These are phyloP conservation scores for Ramularia collo-cygni DNA, from an alignment of 2,329 filamentous ascomycete species.

Conservation along the genomic window DNA sequence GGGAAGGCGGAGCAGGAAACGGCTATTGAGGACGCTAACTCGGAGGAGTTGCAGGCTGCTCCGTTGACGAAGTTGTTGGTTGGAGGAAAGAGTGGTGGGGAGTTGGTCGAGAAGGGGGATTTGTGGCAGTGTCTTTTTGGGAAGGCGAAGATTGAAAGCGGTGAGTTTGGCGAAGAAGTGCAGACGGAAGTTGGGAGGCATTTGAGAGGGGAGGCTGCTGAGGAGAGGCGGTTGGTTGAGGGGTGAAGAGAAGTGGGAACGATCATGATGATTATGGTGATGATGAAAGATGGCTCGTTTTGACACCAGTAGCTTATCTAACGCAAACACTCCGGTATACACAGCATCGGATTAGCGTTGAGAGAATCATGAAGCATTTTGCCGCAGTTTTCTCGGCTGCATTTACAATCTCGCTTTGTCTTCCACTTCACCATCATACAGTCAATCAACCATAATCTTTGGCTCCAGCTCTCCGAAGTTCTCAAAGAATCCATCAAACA, in stretches of 20 bases:
- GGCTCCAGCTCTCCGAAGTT: constrained; percentile 76
- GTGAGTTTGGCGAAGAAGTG: constrained; percentile 2
- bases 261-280: too few species aligned
- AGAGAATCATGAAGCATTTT: too few species aligned
- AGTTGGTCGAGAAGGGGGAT: constrained; percentile 70
- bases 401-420: constrained; percentile 8
- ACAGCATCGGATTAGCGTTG: too few species aligned
- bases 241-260: too few species aligned
- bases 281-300: too few species aligned
- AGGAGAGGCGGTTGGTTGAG: constrained; percentile 23
- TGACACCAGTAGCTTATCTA: too few species aligned
- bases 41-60: constrained; percentile 70
- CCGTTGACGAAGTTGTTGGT: constrained; percentile 63
- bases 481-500: constrained; percentile 84
- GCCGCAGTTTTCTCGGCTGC: not conserved
- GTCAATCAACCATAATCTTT: constrained; percentile 74
- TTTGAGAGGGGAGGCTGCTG: constrained; percentile 50
- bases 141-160: constrained; percentile 27
- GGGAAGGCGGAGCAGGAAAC: constrained; percentile 41
- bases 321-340: too few species aligned
- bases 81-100: constrained; percentile 64
- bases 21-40: constrained; percentile 74
- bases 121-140: constrained; percentile 88
- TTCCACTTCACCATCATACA: constrained; percentile 9
- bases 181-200: constrained; percentile 44